Conservation (phyloP, 2,329 filamentous ascomycete species). For the Fusarium proliferatum region DNA sequence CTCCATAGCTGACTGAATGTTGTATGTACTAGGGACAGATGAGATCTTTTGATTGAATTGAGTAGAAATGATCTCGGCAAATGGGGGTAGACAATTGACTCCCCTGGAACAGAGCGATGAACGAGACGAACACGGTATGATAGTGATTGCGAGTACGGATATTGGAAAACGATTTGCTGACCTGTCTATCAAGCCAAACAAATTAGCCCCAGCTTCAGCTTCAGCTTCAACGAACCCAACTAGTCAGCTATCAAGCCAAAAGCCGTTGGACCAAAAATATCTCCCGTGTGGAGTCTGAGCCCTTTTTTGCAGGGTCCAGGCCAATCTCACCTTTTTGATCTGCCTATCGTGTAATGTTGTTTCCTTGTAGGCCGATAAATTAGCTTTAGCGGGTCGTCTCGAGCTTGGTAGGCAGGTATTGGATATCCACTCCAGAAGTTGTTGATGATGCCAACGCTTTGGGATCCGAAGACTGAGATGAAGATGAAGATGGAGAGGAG, state of each 20-base stretch:
- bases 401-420: background rate
- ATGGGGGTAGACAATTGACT: background rate
- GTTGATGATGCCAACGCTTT: background rate
- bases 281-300: constrained; percentile 23
- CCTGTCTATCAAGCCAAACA: constrained; percentile 22
- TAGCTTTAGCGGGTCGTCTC: constrained; percentile 22
- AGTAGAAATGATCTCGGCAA: constrained; percentile 4
- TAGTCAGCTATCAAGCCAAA: background rate
- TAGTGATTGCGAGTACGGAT: background rate
- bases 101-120: background rate
- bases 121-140: background rate
- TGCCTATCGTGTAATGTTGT: constrained; percentile 8
- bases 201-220: constrained; percentile 8
- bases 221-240: background rate
- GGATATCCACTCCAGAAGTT: constrained; percentile 18
- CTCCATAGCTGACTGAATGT: background rate
- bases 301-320: constrained; percentile 11
- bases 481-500: background rate
- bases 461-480: background rate
- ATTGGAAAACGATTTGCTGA: constrained; percentile 2
- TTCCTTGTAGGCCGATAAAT: constrained; percentile 15
- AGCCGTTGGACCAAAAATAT: constrained; percentile 13
- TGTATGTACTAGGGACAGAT: background rate
- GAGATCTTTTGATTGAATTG: background rate
- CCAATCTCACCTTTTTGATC: constrained; percentile 2